Evolutionary conservation across 2,329 filamentous ascomycete genomes (phyloP).

Genomic region (Colletotrichum lentis): DNA sequence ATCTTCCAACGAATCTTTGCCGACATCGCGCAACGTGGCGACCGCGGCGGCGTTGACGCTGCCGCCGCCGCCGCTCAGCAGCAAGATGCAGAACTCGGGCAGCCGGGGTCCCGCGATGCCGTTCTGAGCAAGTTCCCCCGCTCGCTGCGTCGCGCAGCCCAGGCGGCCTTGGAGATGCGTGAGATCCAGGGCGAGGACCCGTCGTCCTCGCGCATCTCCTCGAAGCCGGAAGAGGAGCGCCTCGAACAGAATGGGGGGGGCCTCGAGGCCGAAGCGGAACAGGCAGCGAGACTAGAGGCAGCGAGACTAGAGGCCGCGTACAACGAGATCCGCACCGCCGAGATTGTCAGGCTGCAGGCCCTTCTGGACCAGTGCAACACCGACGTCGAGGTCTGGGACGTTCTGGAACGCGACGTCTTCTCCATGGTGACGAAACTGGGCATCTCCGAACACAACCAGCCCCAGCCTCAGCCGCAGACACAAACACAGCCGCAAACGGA

Average conservation of each 20-base stretch:
- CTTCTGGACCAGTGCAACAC: constrained; percentile 64
- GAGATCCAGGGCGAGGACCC: constrained; percentile 39
- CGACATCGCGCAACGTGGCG: constrained; percentile 45
- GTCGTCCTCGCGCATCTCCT: background rate
- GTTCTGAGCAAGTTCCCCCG: constrained; percentile 51
- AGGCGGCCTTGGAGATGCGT: constrained; percentile 51
- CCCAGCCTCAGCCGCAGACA: too few species aligned
- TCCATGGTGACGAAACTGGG: constrained; percentile 64
- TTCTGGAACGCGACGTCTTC: constrained; percentile 74
- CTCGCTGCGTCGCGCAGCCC: constrained; percentile 51
- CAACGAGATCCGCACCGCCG: constrained; percentile 44
- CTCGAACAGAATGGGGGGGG: background rate
- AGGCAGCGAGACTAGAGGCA: constrained; percentile 51
- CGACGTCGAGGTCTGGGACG: constrained; percentile 72
- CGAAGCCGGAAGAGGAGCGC: constrained; percentile 20
- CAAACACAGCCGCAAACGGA: constrained; percentile 16
- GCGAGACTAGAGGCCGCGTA: constrained; percentile 53
- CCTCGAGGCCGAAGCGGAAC: constrained; percentile 38
- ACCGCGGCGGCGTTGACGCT: constrained; percentile 40
- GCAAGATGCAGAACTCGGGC: constrained; percentile 45
- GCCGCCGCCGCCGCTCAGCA: background rate
- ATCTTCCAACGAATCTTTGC: constrained; percentile 68
- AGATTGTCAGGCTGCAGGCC: constrained; percentile 61
- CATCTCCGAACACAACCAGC: constrained; percentile 49
- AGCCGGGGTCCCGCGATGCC: constrained; percentile 47